Evolutionary conservation across 495 filamentous ascomycete species (phyloP).

Genomic region (Neurospora sp.): DNA sequence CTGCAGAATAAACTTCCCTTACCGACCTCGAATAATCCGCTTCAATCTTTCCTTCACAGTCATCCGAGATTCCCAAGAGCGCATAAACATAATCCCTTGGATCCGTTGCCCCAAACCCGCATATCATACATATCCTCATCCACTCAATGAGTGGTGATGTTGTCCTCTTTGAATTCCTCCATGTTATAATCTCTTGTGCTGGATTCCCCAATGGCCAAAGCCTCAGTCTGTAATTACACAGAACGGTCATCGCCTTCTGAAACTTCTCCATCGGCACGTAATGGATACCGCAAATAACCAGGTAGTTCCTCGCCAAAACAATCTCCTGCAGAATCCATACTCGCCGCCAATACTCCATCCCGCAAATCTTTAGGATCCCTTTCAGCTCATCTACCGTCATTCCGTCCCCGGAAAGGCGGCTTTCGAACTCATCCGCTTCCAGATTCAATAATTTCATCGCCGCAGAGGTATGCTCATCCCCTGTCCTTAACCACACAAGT

Average conservation of each 20-base stretch:
- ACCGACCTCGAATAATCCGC: not conserved
- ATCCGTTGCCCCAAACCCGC: not conserved
- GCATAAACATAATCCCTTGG: not conserved
- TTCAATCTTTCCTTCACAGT: not conserved
- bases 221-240: too few relatives aligned
- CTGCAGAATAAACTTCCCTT: not conserved
- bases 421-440: not conserved
- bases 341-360: not conserved
- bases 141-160: not conserved
- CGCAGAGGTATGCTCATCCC: accelerated
- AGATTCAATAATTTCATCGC: not conserved
- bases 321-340: not conserved
- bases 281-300: not conserved
- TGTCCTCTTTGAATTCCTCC: not conserved
- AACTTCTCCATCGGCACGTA: not conserved
- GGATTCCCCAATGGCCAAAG: too few relatives aligned
- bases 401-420: too few relatives aligned
- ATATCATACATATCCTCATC: not conserved
- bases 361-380: accelerated
- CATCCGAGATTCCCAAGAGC: not conserved
- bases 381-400: too few relatives aligned
- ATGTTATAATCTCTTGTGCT: not conserved
- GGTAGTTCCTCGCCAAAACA: not conserved
- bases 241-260: too few relatives aligned
- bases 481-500: not conserved